phyloP scores from a whole-genome alignment of 1,284 basidiomycete genomes.

The Ustilago cynodontis region DNA sequence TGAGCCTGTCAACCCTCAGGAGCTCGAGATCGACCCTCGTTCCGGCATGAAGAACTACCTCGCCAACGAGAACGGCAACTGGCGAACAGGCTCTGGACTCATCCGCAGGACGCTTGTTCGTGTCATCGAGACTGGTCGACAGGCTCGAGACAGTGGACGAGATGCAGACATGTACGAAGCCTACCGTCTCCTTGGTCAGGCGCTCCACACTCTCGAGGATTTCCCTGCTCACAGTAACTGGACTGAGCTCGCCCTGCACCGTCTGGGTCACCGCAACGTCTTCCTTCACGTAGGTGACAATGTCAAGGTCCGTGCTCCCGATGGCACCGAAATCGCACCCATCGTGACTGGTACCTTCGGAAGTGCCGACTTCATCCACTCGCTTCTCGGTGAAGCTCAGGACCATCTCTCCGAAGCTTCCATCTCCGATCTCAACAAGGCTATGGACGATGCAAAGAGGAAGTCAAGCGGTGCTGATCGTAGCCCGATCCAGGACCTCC shows the following conservation, averaged over 20 bases:
- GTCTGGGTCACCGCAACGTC: conserved; percentile 80
- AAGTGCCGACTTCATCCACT: conserved; percentile 79
- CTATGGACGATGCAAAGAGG: conserved; percentile 75
- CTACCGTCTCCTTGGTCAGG: conserved; percentile 63
- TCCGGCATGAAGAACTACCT: conserved; percentile 98
- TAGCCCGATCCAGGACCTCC: conserved; percentile 57
- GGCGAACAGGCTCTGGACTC: conserved; percentile 89
- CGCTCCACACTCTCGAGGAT: conserved; percentile 84
- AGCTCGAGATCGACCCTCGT: conserved; percentile 85
- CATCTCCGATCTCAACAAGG: conserved; percentile 86
- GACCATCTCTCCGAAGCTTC: conserved; percentile 79
- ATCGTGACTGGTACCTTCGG: conserved; percentile 91
- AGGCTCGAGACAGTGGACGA: conserved; percentile 75
- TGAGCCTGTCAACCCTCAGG: conserved; percentile 80
- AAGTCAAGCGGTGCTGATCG: conserved; percentile 64
- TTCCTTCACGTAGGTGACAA: conserved; percentile 91
- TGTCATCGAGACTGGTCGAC: conserved; percentile 76
- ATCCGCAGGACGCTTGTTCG: conserved; percentile 82
- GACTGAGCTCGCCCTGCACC: conserved; percentile 75
- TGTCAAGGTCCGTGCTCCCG: conserved; percentile 79
- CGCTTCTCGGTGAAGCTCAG: conserved; percentile 74
- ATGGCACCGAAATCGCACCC: conserved; percentile 82
- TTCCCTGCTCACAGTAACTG: conserved; percentile 82
- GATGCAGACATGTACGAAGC: conserved; percentile 79
- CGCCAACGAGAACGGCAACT: conserved; percentile 79